These are phyloP conservation scores for Pichia membranifaciens DNA, from an alignment of 805 yeast genomes.

Conservation along the genomic window DNA sequence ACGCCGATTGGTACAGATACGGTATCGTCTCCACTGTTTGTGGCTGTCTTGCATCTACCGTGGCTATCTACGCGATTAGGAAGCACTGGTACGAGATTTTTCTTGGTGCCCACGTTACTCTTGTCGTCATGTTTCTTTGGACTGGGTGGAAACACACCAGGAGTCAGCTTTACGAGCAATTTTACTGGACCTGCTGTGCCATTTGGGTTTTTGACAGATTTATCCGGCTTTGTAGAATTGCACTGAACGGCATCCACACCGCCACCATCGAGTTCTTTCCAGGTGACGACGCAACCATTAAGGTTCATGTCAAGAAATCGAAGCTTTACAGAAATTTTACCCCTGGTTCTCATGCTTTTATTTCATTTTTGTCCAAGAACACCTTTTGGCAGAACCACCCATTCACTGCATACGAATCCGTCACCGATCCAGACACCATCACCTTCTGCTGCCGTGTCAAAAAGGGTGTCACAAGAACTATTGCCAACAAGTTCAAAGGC, in stretches of 20 bases:
- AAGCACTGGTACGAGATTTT: slow-evolving; percentile 55
- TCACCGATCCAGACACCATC: slow-evolving; percentile 32
- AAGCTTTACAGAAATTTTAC: slow-evolving; percentile 38
- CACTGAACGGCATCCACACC: slow-evolving; percentile 33
- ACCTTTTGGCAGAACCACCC: slow-evolving; percentile 58
- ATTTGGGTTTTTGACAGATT: slow-evolving; percentile 53
- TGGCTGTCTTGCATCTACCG: neutral
- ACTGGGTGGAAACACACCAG: slow-evolving; percentile 56
- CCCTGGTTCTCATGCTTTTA: slow-evolving; percentile 57
- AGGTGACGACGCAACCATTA: slow-evolving; percentile 44
- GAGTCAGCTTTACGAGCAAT: slow-evolving; percentile 28
- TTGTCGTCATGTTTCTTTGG: slow-evolving; percentile 48
- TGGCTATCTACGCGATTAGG: slow-evolving; percentile 38
- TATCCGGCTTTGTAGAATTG: slow-evolving; percentile 37
- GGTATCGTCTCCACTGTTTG: slow-evolving; percentile 34
- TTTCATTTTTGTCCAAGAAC: slow-evolving; percentile 48
- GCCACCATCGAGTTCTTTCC: slow-evolving; percentile 29
- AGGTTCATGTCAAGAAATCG: slow-evolving; percentile 43
- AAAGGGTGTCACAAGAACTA: slow-evolving; percentile 49
- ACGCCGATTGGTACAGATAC: slow-evolving; percentile 25
- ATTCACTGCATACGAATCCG: slow-evolving; percentile 47
- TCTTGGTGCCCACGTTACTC: slow-evolving; percentile 47
- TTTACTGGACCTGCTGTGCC: slow-evolving; percentile 35
- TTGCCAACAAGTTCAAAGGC: slow-evolving; percentile 23
- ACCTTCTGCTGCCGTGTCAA: slow-evolving; percentile 45